A percentile compares a stretch with the other conserved stretches of the same genome.
phyloP scores from a whole-genome alignment of 1,284 basidiomycete species.

The Apiotrichum siamense region DNA sequence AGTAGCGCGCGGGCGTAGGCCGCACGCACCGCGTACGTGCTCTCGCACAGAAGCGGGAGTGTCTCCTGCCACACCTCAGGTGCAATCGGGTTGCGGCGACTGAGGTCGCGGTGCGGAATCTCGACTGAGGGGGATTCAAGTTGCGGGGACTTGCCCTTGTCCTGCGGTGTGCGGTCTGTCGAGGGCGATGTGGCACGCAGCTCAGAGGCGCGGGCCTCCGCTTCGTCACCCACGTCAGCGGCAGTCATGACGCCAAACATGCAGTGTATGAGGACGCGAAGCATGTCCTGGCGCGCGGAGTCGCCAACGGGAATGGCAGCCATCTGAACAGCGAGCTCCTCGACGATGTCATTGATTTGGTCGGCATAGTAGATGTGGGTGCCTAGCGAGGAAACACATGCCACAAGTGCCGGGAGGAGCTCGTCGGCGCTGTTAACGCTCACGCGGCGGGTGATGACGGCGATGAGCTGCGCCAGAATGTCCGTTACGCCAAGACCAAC shows the following conservation, averaged over 20 bases:
- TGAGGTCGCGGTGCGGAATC: conserved; percentile 19
- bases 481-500: conserved; percentile 89
- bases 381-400: conserved; percentile 69
- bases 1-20: conserved; percentile 68
- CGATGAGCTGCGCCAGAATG: conserved; percentile 69
- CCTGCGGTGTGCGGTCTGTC: neutral
- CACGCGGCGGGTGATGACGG: conserved; percentile 66
- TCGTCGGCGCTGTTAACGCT: conserved; percentile 61
- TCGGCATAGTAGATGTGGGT: conserved; percentile 93
- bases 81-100: conserved; percentile 62
- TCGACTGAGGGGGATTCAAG: conserved; percentile 26
- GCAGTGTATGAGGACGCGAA: conserved; percentile 51
- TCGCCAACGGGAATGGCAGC: conserved; percentile 47
- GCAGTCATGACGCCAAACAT: conserved; percentile 38
- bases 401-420: conserved; percentile 64
- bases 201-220: conserved; percentile 16
- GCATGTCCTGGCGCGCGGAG: conserved; percentile 59
- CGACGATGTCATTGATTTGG: conserved; percentile 88
- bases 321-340: conserved; percentile 73
- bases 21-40: conserved; percentile 63
- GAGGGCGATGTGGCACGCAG: conserved; percentile 1
- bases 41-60: conserved; percentile 70
- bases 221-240: conserved; percentile 32
- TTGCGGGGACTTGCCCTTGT: conserved; percentile 36
- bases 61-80: conserved; percentile 86